These are phyloP conservation scores for Bacterosira constricta DNA, from an alignment of 108 stramenopile species.

Conservation along the genomic window DNA sequence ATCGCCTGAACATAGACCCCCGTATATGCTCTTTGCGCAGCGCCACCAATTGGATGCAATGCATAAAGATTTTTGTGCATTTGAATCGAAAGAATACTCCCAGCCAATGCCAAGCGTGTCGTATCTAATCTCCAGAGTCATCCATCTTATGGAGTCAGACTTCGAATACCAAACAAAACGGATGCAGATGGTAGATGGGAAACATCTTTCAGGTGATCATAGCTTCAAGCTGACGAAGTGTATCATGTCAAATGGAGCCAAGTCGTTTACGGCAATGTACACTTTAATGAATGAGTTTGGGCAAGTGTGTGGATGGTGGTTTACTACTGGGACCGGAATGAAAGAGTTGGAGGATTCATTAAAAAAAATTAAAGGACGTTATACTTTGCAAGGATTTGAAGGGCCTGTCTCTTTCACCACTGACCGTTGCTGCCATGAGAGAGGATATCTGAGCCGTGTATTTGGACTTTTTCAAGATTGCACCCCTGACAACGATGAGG, in stretches of 20 bases:
- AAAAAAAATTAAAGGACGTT: constrained; percentile 1
- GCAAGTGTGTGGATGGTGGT: constrained; percentile 12
- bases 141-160: not conserved
- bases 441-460: too few relatives aligned
- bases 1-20: not conserved
- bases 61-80: too few relatives aligned
- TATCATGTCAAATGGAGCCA: not conserved
- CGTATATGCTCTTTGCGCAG: not conserved
- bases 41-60: too few relatives aligned
- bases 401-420: not conserved
- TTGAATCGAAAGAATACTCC: too few relatives aligned
- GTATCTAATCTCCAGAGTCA: not conserved
- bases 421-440: too few relatives aligned
- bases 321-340: constrained; percentile 20
- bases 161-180: not conserved
- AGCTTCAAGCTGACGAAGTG: constrained; percentile 12
- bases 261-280: constrained; percentile 14
- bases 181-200: constrained; percentile 13
- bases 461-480: too few relatives aligned
- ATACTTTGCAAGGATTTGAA: constrained; percentile 5
- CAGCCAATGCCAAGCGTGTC: too few relatives aligned
- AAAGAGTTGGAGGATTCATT: constrained; percentile 11
- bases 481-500: too few relatives aligned
- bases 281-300: constrained; percentile 14
- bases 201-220: constrained; percentile 17